phyloP scores from a whole-genome alignment of 352 stramenopile genomes.

The Globisporangium echinulatum region DNA sequence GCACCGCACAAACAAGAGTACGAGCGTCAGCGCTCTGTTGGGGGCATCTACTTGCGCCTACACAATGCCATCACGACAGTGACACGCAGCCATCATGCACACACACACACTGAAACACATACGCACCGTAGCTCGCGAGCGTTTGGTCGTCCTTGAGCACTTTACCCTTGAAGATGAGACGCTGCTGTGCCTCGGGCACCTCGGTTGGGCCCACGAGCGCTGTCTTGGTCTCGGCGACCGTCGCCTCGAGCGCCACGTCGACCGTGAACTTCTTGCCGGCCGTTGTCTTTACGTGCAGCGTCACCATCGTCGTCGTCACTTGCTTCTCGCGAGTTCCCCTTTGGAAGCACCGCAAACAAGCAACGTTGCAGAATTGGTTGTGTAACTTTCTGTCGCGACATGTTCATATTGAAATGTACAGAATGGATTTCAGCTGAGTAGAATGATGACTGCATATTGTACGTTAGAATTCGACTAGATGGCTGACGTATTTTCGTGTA shows the following conservation, averaged over 20 bases:
- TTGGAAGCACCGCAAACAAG: too few species aligned
- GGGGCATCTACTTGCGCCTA: background rate
- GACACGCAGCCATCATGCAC: background rate
- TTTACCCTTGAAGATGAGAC: conserved; percentile 88
- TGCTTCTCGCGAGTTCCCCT: background rate
- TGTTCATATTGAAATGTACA: background rate
- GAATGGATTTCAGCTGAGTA: background rate
- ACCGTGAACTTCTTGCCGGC: conserved; percentile 73
- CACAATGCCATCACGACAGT: background rate
- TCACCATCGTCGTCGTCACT: conserved; percentile 35
- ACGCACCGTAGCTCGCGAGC: conserved; percentile 72
- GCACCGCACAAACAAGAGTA: background rate
- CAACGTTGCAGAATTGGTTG: background rate
- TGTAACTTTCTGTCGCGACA: background rate
- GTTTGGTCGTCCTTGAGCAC: conserved; percentile 88
- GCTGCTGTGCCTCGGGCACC: conserved; percentile 69
- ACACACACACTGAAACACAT: background rate
- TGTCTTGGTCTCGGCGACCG: conserved; percentile 75
- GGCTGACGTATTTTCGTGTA: too few species aligned
- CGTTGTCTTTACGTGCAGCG: conserved; percentile 80
- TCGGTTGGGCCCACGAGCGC: conserved; percentile 60
- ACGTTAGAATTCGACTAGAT: background rate
- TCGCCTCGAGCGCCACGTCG: conserved; percentile 60
- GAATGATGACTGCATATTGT: background rate
- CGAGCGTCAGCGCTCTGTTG: background rate